Evolutionary conservation across 2,329 filamentous ascomycete species (phyloP).

Genomic region (Incumbomyces delicatus): DNA sequence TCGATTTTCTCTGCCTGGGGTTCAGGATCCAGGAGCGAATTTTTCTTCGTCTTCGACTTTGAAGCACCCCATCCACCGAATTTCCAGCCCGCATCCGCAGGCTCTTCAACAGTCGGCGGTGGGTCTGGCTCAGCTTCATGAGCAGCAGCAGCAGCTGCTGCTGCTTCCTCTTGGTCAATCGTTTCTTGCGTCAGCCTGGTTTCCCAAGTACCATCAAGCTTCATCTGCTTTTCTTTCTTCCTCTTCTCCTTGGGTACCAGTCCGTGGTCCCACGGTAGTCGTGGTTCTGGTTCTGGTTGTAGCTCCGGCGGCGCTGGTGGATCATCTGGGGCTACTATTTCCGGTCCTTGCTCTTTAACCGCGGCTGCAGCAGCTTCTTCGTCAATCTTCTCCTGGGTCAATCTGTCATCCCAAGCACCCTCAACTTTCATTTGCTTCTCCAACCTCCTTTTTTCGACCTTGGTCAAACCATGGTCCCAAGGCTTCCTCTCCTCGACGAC

Average conservation of each 20-base stretch:
- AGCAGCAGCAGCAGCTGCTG: constrained; percentile 3
- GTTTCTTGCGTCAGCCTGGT: constrained; percentile 4
- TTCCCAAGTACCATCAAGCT: constrained; percentile 7
- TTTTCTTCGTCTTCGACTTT: constrained; percentile 37
- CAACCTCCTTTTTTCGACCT: constrained; percentile 29
- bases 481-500: constrained; percentile 16
- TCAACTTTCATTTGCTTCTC: constrained; percentile 42
- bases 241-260: constrained; percentile 7
- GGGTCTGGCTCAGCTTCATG: constrained; percentile 8
- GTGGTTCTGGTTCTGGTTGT: constrained; percentile 16
- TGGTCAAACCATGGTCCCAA: constrained; percentile 16
- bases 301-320: constrained; percentile 22
- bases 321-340: constrained; percentile 22
- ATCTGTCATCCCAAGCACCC: constrained; percentile 13
- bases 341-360: constrained; percentile 23
- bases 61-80: constrained; percentile 14
- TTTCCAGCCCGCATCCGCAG: constrained; percentile 27
- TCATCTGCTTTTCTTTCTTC: constrained; percentile 13
- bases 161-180: constrained; percentile 5
- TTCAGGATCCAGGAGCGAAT: neutral
- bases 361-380: constrained; percentile 3
- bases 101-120: constrained; percentile 23
- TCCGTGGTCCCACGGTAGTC: constrained; percentile 6
- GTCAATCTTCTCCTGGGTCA: constrained; percentile 13
- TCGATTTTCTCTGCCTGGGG: constrained; percentile 32